Evolutionary conservation across 1,284 basidiomycete genomes (phyloP), one percentile per base, ranked within the genome.

Genomic region (Porogramme epimiltina): DNA sequence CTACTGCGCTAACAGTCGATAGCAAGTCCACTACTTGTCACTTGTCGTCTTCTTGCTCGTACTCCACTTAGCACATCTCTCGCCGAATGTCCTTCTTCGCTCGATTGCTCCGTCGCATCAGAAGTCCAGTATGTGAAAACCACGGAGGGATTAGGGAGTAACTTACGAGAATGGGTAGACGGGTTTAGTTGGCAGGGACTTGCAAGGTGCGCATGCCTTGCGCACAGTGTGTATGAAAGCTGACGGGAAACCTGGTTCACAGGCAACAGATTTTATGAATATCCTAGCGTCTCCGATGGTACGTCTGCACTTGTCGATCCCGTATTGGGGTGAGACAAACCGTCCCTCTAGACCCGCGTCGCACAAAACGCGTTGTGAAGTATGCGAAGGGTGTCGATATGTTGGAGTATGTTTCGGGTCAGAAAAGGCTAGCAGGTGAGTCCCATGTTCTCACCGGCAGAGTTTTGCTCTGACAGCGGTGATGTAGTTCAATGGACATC

Each of bases 311-410:
- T n/a, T n/a, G n/a, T n/a, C n/a, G n/a, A n/a, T n/a, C n/a, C n/a
- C n/a, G n/a, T n/a, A n/a, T n/a, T n/a, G n/a, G n/a, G n/a, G n/a
- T n/a, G n/a, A n/a, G n/a, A n/a, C n/a, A n/a, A n/a, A 31, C 6
- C 28, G 28, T 31, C 28, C 6, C 19, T 9, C n/a, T 11, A 64
- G 58, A 62, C 31, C 45, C 53, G 2, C 53, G 52, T 6, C 52
- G 66, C 23, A 60, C 66, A 16, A 68, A 66, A 47, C 64, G 68
- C 6, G 61, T 70, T 5, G 68, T 70, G n/a, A 66, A 68, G 56
- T 70, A 70, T 48, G 53, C 54, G 13, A 46, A 53, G 6, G 66
- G 64, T 2, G 50, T 49, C 11, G 64, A 68, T 23, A 67, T 67
- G 62, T 60, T 62, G 56, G 60, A 64, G 4, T 68, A 66, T 42